Conservation (phyloP, 306 rosid species). For the Sechiopsis laciniata region DNA sequence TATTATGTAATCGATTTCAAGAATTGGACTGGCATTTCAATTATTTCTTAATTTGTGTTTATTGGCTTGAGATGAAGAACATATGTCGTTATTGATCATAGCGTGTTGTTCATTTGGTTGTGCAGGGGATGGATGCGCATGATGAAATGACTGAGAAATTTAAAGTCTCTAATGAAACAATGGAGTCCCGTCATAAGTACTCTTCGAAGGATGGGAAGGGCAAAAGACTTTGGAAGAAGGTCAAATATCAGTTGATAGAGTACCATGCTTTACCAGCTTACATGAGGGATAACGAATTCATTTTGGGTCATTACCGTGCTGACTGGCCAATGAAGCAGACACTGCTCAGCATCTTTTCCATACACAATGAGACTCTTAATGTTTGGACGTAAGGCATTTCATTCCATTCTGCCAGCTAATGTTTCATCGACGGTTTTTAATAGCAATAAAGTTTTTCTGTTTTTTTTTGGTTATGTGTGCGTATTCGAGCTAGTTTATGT, state of each 20-base stretch:
- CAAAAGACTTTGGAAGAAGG: slow-evolving; percentile 75
- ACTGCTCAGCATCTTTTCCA: slow-evolving; percentile 68
- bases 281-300: slow-evolving; percentile 81
- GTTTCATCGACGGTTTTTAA: not conserved
- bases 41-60: slow-evolving; percentile 1
- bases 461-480: no score
- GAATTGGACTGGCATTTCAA: not conserved
- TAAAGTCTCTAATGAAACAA: slow-evolving; percentile 24
- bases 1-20: not conserved
- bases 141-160: slow-evolving; percentile 26
- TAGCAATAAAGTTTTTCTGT: not conserved
- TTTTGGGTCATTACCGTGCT: slow-evolving; percentile 70
- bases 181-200: slow-evolving; percentile 29
- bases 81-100: not conserved
- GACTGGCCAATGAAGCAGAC: slow-evolving; percentile 92
- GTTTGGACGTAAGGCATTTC: slow-evolving; percentile 85
- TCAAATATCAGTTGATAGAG: slow-evolving; percentile 88
- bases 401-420: slow-evolving; percentile 1
- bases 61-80: not conserved
- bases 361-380: slow-evolving; percentile 91
- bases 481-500: no score
- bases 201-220: slow-evolving; percentile 52
- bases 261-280: slow-evolving; percentile 76
- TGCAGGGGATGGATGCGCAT: slow-evolving; percentile 28
- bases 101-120: slow-evolving; percentile 7